Base-by-base conservation (phyloP, 2,329 filamentous ascomycete species). In the Lachnellula arida region DNA sequence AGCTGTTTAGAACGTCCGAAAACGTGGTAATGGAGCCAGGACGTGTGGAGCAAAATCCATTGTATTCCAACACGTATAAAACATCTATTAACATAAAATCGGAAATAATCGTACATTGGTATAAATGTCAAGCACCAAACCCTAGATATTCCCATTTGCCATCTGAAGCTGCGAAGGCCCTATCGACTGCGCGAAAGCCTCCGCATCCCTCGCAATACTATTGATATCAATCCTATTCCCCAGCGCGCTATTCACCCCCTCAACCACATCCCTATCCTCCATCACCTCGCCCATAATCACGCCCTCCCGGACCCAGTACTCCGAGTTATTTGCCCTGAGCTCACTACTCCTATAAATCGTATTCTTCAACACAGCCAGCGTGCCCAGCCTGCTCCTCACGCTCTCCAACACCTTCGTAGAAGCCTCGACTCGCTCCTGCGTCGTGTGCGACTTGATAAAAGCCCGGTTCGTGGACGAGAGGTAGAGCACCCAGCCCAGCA, bases 301-400 rank as follows among this genome's bases (percentile, higher is more conserved):
- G 6, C 84, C 87, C 74, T 97, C 90, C 46, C 87, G 86, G 9
- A 78, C 75, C 93, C 93, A 97, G 73, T 97, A 97, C 15, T 77
- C 79, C 63, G 86, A 81, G 49, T 81, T 80, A 56, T 81, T 80
- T 2, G 73, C 77, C 57, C 91, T 82, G 70, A 97, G 74, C 44
- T 80, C 81, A 60, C 82, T 79, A 72, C 97, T 89, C 54, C 92
- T 76, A 55, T 87, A 77, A 15, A 89, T 81, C 2, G 90, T 89
- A 74, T 97, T 97, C 69, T 87, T 83, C 46, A 96, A 75, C 55
- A 96, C 84, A 7, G 84, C 88, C 39, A 89, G 74, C 0, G 88
- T 89, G 63, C 81, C 85, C 58, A 96, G 71, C 70, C 87, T 91
- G 53, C 82, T 80, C 68, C 85, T 81, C 12, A 82, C 77, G 5